A percentile compares a stretch with the other conserved stretches of the same genome.
Conservation (phyloP, 768 basidiomycete species). For the Mycena indigotica region DNA sequence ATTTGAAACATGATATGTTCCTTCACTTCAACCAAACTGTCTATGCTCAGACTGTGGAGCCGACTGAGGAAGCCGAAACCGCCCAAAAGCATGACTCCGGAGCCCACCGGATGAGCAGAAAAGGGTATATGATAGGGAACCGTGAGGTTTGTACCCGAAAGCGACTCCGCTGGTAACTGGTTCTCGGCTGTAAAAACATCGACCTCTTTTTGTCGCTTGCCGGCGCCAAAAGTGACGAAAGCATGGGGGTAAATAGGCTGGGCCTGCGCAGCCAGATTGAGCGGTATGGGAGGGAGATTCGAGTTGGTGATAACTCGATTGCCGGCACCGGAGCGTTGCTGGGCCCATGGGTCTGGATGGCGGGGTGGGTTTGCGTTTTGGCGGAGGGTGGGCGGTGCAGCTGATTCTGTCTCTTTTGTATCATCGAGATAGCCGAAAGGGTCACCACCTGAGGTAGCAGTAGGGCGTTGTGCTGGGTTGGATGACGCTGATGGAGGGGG, state of each 20-base stretch:
- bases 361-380: constrained; percentile 37
- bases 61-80: constrained; percentile 90
- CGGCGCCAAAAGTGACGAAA: constrained; percentile 86
- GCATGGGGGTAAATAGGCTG: constrained; percentile 69
- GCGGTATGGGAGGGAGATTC: constrained; percentile 34
- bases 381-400: constrained; percentile 31
- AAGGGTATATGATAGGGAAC: constrained; percentile 84
- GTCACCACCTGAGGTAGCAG: constrained; percentile 42
- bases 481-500: constrained; percentile 9
- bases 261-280: constrained; percentile 49
- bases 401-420: constrained; percentile 30
- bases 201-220: constrained; percentile 81
- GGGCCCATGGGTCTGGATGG: constrained; percentile 40
- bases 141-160: constrained; percentile 49
- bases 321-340: constrained; percentile 28
- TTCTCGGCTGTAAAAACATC: constrained; percentile 74
- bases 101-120: constrained; percentile 78
- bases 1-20: background rate
- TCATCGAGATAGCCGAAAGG: constrained; percentile 65
- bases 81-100: constrained; percentile 79
- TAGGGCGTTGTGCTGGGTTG: constrained; percentile 13
- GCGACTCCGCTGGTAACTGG: constrained; percentile 61
- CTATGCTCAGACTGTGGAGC: constrained; percentile 82
- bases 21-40: constrained; percentile 73
- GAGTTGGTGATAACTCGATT: constrained; percentile 27